Percentiles rank a stretch among this genome's conserved stretches.
Evolutionary conservation across 176 grass and related monocot species (phyloP).

Genomic region (Zea luxurians): DNA sequence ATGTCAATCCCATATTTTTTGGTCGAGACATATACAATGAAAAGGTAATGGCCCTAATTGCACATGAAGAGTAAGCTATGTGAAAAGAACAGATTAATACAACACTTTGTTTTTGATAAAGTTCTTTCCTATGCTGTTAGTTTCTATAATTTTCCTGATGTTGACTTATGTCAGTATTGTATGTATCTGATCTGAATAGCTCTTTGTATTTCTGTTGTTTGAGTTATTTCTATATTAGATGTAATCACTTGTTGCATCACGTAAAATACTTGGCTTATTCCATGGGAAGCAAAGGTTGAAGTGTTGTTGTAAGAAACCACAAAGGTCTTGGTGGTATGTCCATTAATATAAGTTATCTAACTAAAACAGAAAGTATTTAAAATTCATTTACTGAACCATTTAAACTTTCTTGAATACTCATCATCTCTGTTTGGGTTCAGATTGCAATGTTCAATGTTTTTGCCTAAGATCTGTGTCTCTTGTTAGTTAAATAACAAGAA

Average conservation of each 20-base stretch:
- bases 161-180: neutral
- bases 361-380: constrained; percentile 24
- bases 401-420: constrained; percentile 18
- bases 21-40: constrained; percentile 78
- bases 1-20: constrained; percentile 78
- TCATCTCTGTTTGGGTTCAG: constrained; percentile 10
- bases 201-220: constrained; percentile 23
- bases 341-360: constrained; percentile 76
- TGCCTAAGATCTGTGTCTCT: too few species aligned
- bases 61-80: neutral
- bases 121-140: constrained; percentile 54
- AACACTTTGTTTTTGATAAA: constrained; percentile 15
- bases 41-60: constrained; percentile 53
- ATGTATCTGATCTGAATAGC: constrained; percentile 14
- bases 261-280: constrained; percentile 68
- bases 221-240: constrained; percentile 29
- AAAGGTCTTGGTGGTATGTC: constrained; percentile 89
- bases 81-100: constrained; percentile 21
- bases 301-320: constrained; percentile 93
- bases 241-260: constrained; percentile 59
- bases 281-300: constrained; percentile 78
- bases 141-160: constrained; percentile 22
- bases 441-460: neutral
- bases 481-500: too few species aligned
- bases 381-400: constrained; percentile 29